Base-by-base conservation (phyloP, 116 monocot genomes). In the Phalaenopsis hybrid region DNA sequence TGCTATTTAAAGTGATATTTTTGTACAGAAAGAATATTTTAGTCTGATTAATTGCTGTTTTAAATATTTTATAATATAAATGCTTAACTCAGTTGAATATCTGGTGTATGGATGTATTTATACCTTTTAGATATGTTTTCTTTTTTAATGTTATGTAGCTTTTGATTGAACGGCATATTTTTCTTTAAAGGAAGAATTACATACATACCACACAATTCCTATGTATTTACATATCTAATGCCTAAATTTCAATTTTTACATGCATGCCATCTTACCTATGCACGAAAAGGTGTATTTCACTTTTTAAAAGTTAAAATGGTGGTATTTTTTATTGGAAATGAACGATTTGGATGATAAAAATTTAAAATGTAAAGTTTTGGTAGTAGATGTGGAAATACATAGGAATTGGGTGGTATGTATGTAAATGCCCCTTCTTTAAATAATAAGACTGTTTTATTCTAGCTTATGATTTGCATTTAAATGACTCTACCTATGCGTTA, bases 1-100 rank as follows among this genome's bases (percentile, higher is more conserved):
- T 31, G 18, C 41, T 83, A n/a, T 44, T 78, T 33, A 59, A 75
- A 17, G 18, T 75, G 11, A 44, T 79, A 57, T 11, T 41, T 79
- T 31, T 23, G 17, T 25, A 70, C 70, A 23, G 41, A 57, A 51
- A 59, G 77, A 59, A 72, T 34, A 37, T 72, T 72, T 72, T 37
- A 37, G 12, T 72, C 15, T 72, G 12, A 34, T 34, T 8, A 12
- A 15, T 15, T 72, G 72, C 72, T 72, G 72, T 37, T 34, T 0
- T 11, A 13, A 72, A 72, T 37, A 72, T 33, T 37, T 0, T 72
- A 37, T 34, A 72, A 72, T 37, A 37, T 3, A 21, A 63, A 18
- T 63, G 63, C 5, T 63, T 63, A 21, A 72, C 37, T 72, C 37
- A 37, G 72, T 72, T 41, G 16, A 15, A 72, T 72, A 3, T 37